phyloP scores from a whole-genome alignment of 1,139 yeast species.

The Nakaseomyces glabratus region DNA sequence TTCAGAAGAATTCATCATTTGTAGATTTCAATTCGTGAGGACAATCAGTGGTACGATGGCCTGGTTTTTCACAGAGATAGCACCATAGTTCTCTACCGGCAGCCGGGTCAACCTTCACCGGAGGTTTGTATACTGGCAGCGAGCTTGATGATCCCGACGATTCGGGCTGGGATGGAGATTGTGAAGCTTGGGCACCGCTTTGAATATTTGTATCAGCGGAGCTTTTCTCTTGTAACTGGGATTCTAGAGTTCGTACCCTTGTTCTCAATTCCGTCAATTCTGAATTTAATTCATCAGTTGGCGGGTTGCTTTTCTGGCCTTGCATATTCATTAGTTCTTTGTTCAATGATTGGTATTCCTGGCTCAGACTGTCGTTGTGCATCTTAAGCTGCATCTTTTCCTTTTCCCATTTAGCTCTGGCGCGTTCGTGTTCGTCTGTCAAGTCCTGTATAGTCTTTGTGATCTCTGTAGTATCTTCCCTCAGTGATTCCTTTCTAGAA shows the following conservation, averaged over 20 bases:
- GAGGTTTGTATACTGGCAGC: constrained; percentile 48
- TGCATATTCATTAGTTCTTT: constrained; percentile 10
- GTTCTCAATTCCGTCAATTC: constrained; percentile 8
- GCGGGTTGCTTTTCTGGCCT: too few species aligned
- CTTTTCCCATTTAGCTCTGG: constrained; percentile 23
- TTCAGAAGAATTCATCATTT: constrained; percentile 7
- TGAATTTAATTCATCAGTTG: too few species aligned
- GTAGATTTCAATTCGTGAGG: constrained; percentile 56
- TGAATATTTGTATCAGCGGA: too few species aligned
- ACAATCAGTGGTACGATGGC: constrained; percentile 80
- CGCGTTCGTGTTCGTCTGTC: constrained; percentile 14
- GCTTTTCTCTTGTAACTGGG: too few species aligned
- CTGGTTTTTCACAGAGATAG: constrained; percentile 82
- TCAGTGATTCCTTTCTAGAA: too few species aligned
- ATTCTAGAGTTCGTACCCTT: constrained; percentile 13
- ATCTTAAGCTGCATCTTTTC: constrained; percentile 24
- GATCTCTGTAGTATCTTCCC: constrained; percentile 6
- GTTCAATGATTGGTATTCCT: constrained; percentile 21
- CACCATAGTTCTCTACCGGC: constrained; percentile 79
- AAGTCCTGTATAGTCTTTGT: constrained; percentile 6
- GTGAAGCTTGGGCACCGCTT: too few species aligned
- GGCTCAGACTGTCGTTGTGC: constrained; percentile 26
- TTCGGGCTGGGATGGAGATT: too few species aligned
- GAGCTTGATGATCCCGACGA: too few species aligned
- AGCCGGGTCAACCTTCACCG: constrained; percentile 50